These are phyloP conservation scores for Thraustotheca clavata DNA, from an alignment of 352 stramenopile genomes.

Conservation along the genomic window DNA sequence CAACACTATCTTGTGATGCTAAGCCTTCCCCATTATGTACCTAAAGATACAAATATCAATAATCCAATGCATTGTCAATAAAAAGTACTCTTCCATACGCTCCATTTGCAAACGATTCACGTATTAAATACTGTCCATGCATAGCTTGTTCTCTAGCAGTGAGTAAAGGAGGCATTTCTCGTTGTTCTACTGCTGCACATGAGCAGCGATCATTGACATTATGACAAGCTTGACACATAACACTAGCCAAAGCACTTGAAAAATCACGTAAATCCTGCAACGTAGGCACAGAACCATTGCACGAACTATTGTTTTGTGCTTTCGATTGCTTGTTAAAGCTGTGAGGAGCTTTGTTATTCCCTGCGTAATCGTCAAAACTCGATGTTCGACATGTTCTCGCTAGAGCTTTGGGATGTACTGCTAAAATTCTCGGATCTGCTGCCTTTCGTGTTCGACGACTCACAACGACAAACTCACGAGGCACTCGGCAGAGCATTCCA, in stretches of 20 bases:
- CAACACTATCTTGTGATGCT: constrained; percentile 43
- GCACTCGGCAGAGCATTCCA: constrained; percentile 19
- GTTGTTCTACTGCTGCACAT: neutral
- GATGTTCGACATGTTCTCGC: neutral
- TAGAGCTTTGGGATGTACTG: neutral
- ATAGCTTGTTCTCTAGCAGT: constrained; percentile 53
- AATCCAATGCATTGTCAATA: neutral
- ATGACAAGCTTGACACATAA: constrained; percentile 2
- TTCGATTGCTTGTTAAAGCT: neutral
- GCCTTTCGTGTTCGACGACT: constrained; percentile 14
- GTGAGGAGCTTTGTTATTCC: neutral
- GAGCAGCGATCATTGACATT: constrained; percentile 2
- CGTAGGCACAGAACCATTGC: neutral
- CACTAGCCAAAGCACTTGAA: neutral
- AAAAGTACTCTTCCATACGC: constrained; percentile 40
- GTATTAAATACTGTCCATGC: constrained; percentile 62
- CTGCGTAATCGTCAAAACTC: constrained; percentile 9
- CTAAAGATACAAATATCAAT: too few relatives aligned
- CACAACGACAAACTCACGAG: constrained; percentile 12
- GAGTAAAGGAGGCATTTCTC: constrained; percentile 15
- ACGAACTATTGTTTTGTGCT: neutral
- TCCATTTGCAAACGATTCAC: constrained; percentile 58
- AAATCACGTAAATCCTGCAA: constrained; percentile 17
- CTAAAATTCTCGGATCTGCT: constrained; percentile 7
- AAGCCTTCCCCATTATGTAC: constrained; percentile 33